Base-by-base conservation (phyloP, 1,284 basidiomycete genomes). In the Mycosarcoma maydis region DNA sequence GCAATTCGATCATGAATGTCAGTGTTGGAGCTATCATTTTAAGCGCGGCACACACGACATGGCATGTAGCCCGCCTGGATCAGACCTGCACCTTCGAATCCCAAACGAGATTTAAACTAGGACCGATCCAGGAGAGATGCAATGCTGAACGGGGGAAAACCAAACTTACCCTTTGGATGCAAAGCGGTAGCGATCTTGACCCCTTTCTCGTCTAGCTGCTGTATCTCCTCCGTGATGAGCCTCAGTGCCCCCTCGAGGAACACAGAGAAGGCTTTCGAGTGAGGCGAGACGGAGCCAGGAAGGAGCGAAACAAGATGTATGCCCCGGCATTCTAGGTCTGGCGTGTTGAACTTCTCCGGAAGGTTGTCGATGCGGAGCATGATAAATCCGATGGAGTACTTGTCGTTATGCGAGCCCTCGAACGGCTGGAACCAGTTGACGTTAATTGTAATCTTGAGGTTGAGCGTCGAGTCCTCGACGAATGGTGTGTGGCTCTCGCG, bases 361-460 rank as follows among this genome's bases (percentile, higher is more conserved):
- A 52, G 14, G 40, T 52, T 52, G 17, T 52, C 50, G n/a, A 52
- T 43, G 5, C 50, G 32, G 3, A 52, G 33, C 6, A 52, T 30
- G 13, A 52, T 27, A 6, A 19, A 19, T 5, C 50, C 41, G n/a
- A 10, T 52, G 13, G 50, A 36, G 22, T 52, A 39, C 23, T n/a
- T 27, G 2, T 32, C 32, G 11, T 10, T 20, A 24, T 34, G 30
- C 2, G 13, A 14, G 10, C 50, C 50, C n/a, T 52, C 36, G 41
- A 17, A 20, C 19, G 33, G 26, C 4, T 32, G 17, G 17, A 52
- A 52, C 50, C 50, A 52, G 33, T 52, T 33, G 19, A 52, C 14
- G 22, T 37, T 46, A 33, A 46, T 32, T 14, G 32, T 16, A 6
- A 46, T 19, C 32, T 46, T 46, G 32, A 46, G 44, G 26, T 46